Base-by-base conservation (phyloP, 2,329 filamentous ascomycete genomes). In the Aureobasidium sp. region DNA sequence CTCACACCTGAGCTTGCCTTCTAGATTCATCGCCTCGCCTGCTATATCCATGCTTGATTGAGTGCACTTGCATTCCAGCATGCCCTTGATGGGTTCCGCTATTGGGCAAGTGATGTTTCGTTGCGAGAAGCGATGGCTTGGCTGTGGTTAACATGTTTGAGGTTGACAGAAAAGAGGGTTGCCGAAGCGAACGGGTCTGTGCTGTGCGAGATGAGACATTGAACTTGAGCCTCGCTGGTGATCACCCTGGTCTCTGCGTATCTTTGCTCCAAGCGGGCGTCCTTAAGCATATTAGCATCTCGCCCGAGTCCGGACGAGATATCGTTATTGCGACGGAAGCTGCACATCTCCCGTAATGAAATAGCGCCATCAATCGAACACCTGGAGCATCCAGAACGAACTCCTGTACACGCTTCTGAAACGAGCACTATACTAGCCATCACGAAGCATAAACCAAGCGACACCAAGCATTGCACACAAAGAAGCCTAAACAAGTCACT, bases 61-160 rank as follows among this genome's bases (percentile, higher is more conserved):
- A 36, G 17, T 17, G 29, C 42, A 58, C 20, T 39, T 47, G 48
- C 52, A 31, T 22, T 57, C 27, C 12, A 36, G n/a, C 9, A 39
- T 57, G 53, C 53, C 39, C 53, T 20, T 29, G 53, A 25, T 15
- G 37, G 17, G 12, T 14, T 15, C 53, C 29, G 20, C 45, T 34
- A 45, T 27, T 47, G 55, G 42, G 22, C 55, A 48, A 58, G 55
- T 22, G 42, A 48, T 29, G 55, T 58, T 58, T 58, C 55, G 55
- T 58, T 39, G 55, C 42, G 42, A 47, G 55, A 58, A 58, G 55
- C 55, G 55, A 58, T 45, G 27, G 17, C 51, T 55, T 55, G 51
- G 37, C 51, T 42, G 37, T 55, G 55, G 15, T 58, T 58, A 12
- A 48, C 11, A 14, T 48, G 55, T 58, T 58, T 58, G 55, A 58